Evolutionary conservation across 1,284 basidiomycete genomes (phyloP).

Genomic region (Amylostereum chailletii): DNA sequence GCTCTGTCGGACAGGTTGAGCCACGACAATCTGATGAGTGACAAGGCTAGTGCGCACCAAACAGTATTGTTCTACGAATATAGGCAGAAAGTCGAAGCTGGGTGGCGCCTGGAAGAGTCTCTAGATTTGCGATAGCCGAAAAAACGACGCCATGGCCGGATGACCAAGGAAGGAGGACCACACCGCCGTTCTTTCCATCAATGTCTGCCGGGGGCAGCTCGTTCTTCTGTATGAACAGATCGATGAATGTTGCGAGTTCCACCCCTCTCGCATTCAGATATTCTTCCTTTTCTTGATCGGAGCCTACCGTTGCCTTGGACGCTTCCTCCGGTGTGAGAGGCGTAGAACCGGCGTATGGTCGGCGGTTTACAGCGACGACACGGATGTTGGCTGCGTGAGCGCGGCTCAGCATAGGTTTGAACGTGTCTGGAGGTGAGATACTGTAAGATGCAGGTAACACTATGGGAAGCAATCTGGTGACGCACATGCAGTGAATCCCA

Average conservation of each 20-base stretch:
- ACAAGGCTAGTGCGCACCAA: slow-evolving; percentile 17
- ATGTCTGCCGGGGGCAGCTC: slow-evolving; percentile 19
- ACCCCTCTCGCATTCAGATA: slow-evolving; percentile 20
- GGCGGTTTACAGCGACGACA: slow-evolving; percentile 15
- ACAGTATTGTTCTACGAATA: slow-evolving; percentile 20
- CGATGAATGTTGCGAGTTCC: slow-evolving; percentile 25
- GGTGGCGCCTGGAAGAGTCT: slow-evolving; percentile 14
- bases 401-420: too few relatives aligned
- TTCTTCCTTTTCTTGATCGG: slow-evolving; percentile 12
- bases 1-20: too few relatives aligned
- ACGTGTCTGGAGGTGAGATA: not conserved
- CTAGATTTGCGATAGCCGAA: slow-evolving; percentile 19
- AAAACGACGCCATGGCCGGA: slow-evolving; percentile 19
- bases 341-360: slow-evolving; percentile 17
- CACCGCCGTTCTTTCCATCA: slow-evolving; percentile 22
- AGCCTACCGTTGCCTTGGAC: slow-evolving; percentile 14
- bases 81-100: slow-evolving; percentile 14
- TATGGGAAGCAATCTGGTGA: not conserved
- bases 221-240: slow-evolving; percentile 20
- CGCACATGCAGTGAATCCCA: slow-evolving; percentile 8
- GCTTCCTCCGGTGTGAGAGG: slow-evolving; percentile 15
- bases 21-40: too few relatives aligned
- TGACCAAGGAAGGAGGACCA: slow-evolving; percentile 30
- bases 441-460: too few relatives aligned
- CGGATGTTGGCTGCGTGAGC: slow-evolving; percentile 3